Conservation (phyloP, 2,329 filamentous ascomycete genomes). For the Cladosporium sp. region DNA sequence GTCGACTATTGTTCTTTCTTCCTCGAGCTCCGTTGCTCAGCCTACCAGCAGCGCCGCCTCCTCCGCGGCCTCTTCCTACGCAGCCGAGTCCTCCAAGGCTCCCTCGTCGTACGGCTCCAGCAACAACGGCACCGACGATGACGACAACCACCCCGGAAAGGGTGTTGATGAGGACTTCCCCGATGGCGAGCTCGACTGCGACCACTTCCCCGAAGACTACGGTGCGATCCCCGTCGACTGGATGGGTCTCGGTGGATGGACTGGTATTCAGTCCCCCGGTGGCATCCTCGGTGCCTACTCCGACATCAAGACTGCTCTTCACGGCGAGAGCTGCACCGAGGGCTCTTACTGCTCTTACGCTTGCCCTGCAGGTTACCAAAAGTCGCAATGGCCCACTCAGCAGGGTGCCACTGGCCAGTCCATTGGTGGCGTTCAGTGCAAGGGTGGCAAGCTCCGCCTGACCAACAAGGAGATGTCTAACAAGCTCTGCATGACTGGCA, state of each 20-base stretch:
- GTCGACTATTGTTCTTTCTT: conserved; percentile 13
- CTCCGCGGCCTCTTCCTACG: conserved; percentile 16
- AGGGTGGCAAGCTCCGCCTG: conserved; percentile 69
- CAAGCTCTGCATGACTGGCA: conserved; percentile 71
- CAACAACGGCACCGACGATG: conserved; percentile 17
- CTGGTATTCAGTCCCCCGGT: conserved; percentile 62
- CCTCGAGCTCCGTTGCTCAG: conserved; percentile 20
- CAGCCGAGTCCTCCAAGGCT: conserved; percentile 22
- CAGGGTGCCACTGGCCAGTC: conserved; percentile 82
- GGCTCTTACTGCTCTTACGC: conserved; percentile 85
- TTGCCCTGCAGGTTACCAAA: conserved; percentile 87
- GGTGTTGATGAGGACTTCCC: conserved; percentile 70
- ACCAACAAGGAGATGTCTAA: conserved; percentile 63
- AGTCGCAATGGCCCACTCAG: conserved; percentile 77
- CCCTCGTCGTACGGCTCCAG: conserved; percentile 14
- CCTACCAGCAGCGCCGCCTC: conserved; percentile 31
- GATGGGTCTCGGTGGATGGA: conserved; percentile 70
- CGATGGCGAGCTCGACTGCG: conserved; percentile 67
- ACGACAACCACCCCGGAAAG: conserved; percentile 28
- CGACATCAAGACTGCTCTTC: conserved; percentile 62
- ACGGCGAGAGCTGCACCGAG: conserved; percentile 56
- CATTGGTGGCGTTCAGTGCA: conserved; percentile 82
- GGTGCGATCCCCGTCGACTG: conserved; percentile 70
- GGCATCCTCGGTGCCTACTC: conserved; percentile 34
- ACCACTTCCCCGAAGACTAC: conserved; percentile 71